A percentile compares a stretch with the other conserved stretches of the same genome.
phyloP scores from a whole-genome alignment of 2,329 filamentous ascomycete species.

The Botrytis galanthina region DNA sequence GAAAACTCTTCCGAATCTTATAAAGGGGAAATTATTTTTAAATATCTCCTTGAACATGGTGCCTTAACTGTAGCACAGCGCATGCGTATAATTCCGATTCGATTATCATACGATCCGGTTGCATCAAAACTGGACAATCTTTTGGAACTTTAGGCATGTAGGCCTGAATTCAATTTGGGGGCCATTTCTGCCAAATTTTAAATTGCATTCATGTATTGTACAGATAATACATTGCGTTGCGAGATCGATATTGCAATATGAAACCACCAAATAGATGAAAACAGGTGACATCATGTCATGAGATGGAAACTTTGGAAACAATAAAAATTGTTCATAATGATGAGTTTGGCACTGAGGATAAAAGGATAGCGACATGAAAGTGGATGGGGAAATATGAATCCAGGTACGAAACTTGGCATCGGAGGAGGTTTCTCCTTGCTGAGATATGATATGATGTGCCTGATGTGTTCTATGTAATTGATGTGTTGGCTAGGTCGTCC shows the following conservation, averaged over 20 bases:
- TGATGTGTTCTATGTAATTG: constrained; percentile 1
- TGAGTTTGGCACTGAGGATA: constrained; percentile 1
- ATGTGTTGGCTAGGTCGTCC: constrained; percentile 14
- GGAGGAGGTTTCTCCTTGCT: neutral
- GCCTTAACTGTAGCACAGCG: neutral
- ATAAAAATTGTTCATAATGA: neutral
- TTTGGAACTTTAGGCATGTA: neutral
- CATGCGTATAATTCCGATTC: neutral
- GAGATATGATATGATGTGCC: neutral
- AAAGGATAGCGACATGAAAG: neutral
- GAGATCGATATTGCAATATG: neutral
- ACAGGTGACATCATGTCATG: neutral
- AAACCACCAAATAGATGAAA: neutral
- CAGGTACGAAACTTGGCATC: neutral
- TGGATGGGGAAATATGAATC: neutral
- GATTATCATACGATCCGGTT: neutral
- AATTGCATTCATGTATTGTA: neutral
- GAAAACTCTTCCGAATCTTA: neutral
- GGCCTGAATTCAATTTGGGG: neutral
- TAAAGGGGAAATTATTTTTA: neutral
- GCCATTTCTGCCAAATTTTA: neutral
- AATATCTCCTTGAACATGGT: neutral
- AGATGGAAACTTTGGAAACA: constrained; percentile 1
- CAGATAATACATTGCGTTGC: neutral
- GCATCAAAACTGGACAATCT: neutral